These are phyloP conservation scores for Rhizopogon vinicolor DNA, from an alignment of 768 basidiomycete species.

Conservation along the genomic window DNA sequence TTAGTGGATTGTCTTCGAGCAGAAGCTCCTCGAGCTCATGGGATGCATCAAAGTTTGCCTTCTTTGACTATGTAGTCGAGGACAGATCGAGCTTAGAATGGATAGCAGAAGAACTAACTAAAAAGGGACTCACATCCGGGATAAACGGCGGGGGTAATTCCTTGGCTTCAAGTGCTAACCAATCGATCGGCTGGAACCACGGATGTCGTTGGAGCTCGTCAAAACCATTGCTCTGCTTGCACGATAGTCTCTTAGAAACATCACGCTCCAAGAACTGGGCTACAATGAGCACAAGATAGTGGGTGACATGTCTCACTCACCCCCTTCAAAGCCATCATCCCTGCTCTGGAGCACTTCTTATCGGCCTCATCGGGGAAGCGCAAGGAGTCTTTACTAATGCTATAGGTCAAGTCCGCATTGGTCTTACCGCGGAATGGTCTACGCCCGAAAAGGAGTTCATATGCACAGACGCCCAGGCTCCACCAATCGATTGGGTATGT, in stretches of 20 bases:
- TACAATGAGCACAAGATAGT: conserved; percentile 5
- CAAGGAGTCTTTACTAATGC: conserved; percentile 83
- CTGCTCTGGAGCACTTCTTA: conserved; percentile 68
- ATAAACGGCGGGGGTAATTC: conserved; percentile 76
- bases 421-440: conserved; percentile 92
- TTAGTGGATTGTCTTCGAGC: conserved; percentile 94
- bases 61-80: conserved; percentile 73
- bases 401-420: conserved; percentile 88
- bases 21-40: conserved; percentile 96
- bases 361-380: conserved; percentile 90
- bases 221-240: conserved; percentile 76
- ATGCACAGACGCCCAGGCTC: conserved; percentile 92
- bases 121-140: conserved; percentile 61
- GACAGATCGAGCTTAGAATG: not conserved
- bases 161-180: conserved; percentile 81
- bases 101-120: not conserved
- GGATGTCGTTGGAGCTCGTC: conserved; percentile 74
- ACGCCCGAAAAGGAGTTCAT: conserved; percentile 88
- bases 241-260: conserved; percentile 73
- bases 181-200: conserved; percentile 90
- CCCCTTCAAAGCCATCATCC: conserved; percentile 74
- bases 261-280: conserved; percentile 84
- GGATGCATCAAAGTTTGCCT: conserved; percentile 98
- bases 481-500: conserved; percentile 95
- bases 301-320: conserved; percentile 42